Evolutionary conservation across 805 yeast genomes (phyloP), one percentile per base, ranked within the genome.

Genomic region (Candida ulmi): DNA sequence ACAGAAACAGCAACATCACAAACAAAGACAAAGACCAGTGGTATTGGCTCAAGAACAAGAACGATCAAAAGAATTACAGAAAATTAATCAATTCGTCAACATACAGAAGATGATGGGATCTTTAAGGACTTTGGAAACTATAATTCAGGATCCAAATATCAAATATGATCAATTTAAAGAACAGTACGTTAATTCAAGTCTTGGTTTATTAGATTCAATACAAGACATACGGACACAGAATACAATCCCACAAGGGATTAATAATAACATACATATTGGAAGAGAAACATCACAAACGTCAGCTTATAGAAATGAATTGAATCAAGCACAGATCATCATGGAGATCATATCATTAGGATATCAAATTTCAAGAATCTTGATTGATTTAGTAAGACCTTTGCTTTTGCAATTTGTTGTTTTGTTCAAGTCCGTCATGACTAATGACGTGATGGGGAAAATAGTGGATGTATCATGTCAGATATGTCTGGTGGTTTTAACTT

Each of bases 71-170:
- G 34, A 31, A 13, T n/a, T 13, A 9, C 5, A 5, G 7, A 31
- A 31, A 19, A 21, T 31, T 17, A 4, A 19, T 12, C 15, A 33
- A 13, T 38, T 38, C 29, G 27, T 38, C 4, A 26, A 38, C 23
- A 17, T 38, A 2, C 26, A 28, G 11, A 23, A 17, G 11, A 38
- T 38, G 41, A 12, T 38, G 18, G 3, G 8, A 2, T 38, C 41
- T 2, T 29, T 38, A 16, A 13, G 18, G 5, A 31, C 25, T 17
- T 11, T 38, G 15, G 37, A 38, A 19, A 24, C 8, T 2, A 16
- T 38, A 9, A 29, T 38, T 2, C 17, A 25, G 3, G 34, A 38
- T 13, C 28, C 32, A 1, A 24, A 30, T 24, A 17, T 38, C n/a
- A 21, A 38, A 8, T 38, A 29, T 24, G 19, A 21, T 8, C 17